These are phyloP conservation scores for Cucumis cinereus DNA, from an alignment of 306 rosid genomes.

Conservation along the genomic window DNA sequence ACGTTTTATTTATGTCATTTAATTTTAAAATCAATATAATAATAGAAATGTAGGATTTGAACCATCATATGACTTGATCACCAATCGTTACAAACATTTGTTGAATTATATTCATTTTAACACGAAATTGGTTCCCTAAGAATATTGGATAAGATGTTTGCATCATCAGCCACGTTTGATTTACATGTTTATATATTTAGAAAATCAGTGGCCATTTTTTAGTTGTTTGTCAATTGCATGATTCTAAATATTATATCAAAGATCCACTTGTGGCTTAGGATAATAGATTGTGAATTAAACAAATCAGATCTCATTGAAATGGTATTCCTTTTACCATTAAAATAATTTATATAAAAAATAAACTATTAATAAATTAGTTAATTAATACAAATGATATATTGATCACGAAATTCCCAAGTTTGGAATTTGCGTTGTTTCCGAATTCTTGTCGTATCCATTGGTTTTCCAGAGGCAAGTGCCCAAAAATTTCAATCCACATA, in stretches of 20 bases:
- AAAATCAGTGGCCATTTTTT: background rate
- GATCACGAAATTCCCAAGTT: background rate
- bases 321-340: background rate
- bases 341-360: no score
- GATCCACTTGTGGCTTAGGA: background rate
- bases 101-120: no score
- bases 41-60: no score
- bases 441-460: background rate
- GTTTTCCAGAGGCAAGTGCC: background rate
- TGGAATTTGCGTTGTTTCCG: background rate
- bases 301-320: background rate
- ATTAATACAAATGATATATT: background rate
- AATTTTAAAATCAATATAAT: no score
- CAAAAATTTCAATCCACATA: background rate
- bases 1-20: no score
- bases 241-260: background rate
- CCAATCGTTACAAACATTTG: no score
- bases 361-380: no score
- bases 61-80: no score
- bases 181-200: background rate
- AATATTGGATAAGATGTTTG: background rate
- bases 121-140: no score
- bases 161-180: background rate
- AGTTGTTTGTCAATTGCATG: background rate
- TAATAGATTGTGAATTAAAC: background rate